Base-by-base conservation (phyloP, 1,139 yeast genomes). In the Hyphopichia fennica region DNA sequence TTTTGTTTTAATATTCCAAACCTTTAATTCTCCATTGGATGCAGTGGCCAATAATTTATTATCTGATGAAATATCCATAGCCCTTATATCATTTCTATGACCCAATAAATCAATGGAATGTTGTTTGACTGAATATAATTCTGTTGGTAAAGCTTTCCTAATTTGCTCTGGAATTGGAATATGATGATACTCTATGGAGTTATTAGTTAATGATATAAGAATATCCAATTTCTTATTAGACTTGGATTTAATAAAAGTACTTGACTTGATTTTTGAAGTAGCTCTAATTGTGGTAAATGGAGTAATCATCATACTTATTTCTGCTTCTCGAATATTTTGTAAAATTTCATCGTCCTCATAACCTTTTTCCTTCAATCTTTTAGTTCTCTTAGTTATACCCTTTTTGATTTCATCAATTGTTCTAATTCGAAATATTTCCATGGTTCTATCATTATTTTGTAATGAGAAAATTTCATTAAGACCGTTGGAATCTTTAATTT, bases 81-180 rank as follows among this genome's bases (percentile, higher is more conserved):
- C 78, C 56, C 99, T 77, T 29, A 93, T 77, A 61, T 95, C 99
- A 4, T 88, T 81, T 59, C 97, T 81, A 58, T 91, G 97, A 20
- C 99, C 99, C 39, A 81, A 77, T 37, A 82, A 65, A 38, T 90
- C 96, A 29, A 93, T 72, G 1, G 82, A 64, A 54, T 79, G 79
- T 22, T 68, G 57, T 52, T 73, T 81, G 8, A 50, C 53, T 1
- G 65, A 42, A 29, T 53, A 49, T 23, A 66, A 44, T 13, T 58
- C 67, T 2, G 69, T 61, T 4, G 80, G 75, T 29, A 72, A 69
- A 3, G 77, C 67, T 51, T 76, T 78, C 45, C 63, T 69, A 41
- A 70, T 58, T 44, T 62, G 64, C 32, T 57, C 69, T 1, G 85
- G 84, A 11, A 80, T 51, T 16, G 75, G 67, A 25, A 88, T 65